Percentiles rank a stretch among this genome's conserved stretches.
phyloP scores from a whole-genome alignment of 495 filamentous ascomycete genomes.

The Alectoria sarmentosa region DNA sequence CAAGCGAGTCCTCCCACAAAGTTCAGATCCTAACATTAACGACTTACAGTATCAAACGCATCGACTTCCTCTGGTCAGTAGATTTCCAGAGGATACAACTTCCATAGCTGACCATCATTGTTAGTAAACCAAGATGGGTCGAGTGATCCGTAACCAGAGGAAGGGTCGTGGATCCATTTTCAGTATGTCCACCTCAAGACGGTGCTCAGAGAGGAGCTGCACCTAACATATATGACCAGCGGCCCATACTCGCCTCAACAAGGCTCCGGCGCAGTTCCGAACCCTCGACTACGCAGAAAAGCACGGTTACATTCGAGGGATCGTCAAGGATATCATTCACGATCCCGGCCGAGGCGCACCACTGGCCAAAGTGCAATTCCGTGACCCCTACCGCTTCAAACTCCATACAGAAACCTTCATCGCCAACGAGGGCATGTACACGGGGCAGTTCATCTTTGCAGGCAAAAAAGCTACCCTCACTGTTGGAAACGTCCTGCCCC shows the following conservation, averaged over 20 bases:
- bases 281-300: constrained; percentile 90
- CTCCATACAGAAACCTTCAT: constrained; percentile 95
- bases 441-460: constrained; percentile 99
- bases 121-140: constrained; percentile 45
- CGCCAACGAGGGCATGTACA: constrained; percentile 99
- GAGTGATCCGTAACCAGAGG: constrained; percentile 94
- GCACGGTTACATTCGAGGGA: constrained; percentile 92
- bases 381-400: constrained; percentile 86
- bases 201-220: constrained; percentile 15
- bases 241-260: constrained; percentile 87
- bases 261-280: constrained; percentile 87
- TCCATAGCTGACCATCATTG: not conserved
- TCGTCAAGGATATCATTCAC: constrained; percentile 99
- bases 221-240: constrained; percentile 46
- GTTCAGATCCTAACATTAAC: constrained; percentile 8
- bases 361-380: constrained; percentile 93
- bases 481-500: constrained; percentile 93
- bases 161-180: constrained; percentile 99
- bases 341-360: constrained; percentile 97
- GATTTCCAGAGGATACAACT: not conserved
- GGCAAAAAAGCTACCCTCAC: constrained; percentile 95
- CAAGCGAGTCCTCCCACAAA: constrained; percentile 15
- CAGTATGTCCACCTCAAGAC: constrained; percentile 55
- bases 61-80: constrained; percentile 7
- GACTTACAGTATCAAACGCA: not conserved